Base-by-base conservation (phyloP, 371 early-diverging fungal species). In the Dichotomocladium elegans region DNA sequence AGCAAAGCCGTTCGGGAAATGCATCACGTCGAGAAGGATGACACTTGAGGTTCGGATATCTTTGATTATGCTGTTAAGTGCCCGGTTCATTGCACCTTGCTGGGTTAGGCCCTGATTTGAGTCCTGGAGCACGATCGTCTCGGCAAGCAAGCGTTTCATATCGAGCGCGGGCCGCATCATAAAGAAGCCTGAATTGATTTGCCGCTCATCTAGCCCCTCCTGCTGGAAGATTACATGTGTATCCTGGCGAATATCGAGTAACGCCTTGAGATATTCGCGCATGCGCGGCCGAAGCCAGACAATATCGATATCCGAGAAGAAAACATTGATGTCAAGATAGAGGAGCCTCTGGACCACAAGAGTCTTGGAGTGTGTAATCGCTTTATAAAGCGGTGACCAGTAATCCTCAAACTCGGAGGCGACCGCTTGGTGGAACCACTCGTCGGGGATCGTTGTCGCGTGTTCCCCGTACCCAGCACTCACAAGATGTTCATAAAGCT, bases 251-350 rank as follows among this genome's bases (percentile, higher is more conserved):
- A 69, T 58, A 19, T 72, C 43, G 26, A 69, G 19, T 7, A 65
- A 35, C 2, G 66, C 47, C 17, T 53, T 29, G 14, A 75, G 29
- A 14, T 61, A 70, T n/a, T 69, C 70, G 15, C 68, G 51, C 27
- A 69, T 50, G 14, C 61, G 61, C 0, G 69, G 61, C 25, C 64
- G 56, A 5, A 67, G 53, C 72, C 72, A 75, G 1, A 75, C 68
- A 37, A 67, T 59, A 47, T 75, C 76, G 3, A 70, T 64, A 48
- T 72, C 70, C 7, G 72, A 60, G 43, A 70, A 75, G 25, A 75
- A 56, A 2, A 72, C 72, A 10, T 57, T 64, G 22, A 75, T 51
- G 37, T 69, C 61, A 10, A 67, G 57, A 40, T 75, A 63, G 1
- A 75, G 42, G 12, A 75, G 34, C 27, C 62, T 64, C n/a, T 75